A percentile compares a stretch with the other conserved stretches of the same genome.
phyloP scores from a whole-genome alignment of 805 yeast genomes.

The Sungouiella thailandica region DNA sequence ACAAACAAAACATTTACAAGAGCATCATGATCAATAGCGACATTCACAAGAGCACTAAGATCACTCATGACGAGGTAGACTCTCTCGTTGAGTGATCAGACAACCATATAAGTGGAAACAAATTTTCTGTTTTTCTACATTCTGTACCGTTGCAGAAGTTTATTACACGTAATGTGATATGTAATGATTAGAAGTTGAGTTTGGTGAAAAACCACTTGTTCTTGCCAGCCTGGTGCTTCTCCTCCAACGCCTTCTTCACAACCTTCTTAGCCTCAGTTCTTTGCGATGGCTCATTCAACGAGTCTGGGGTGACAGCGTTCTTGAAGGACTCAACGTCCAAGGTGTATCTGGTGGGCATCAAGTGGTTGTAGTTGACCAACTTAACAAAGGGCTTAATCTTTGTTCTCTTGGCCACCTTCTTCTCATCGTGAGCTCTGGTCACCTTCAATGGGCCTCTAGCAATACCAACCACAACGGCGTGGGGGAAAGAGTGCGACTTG shows the following conservation, averaged over 20 bases:
- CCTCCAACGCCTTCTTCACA: constrained; percentile 98
- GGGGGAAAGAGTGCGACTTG: constrained; percentile 98
- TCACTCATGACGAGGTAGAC: too few relatives aligned
- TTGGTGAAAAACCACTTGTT: constrained; percentile 99
- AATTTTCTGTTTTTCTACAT: too few relatives aligned
- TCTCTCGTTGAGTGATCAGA: too few relatives aligned
- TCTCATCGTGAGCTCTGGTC: constrained; percentile 89
- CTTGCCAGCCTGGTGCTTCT: constrained; percentile 99
- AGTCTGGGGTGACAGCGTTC: constrained; percentile 84
- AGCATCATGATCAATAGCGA: too few relatives aligned
- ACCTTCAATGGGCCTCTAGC: constrained; percentile 98
- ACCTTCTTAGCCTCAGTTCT: constrained; percentile 98
- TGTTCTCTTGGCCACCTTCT: constrained; percentile 96
- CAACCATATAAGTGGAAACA: too few relatives aligned
- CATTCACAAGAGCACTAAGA: too few relatives aligned
- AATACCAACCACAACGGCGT: constrained; percentile 98
- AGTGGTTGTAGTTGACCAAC: constrained; percentile 98
- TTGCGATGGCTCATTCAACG: constrained; percentile 96
- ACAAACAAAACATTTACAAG: too few relatives aligned
- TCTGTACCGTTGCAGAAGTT: constrained; percentile 19
- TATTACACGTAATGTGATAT: constrained; percentile 18
- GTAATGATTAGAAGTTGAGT: constrained; percentile 69
- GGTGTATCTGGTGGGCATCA: constrained; percentile 99
- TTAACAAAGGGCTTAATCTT: constrained; percentile 98
- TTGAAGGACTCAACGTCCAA: constrained; percentile 96